Evolutionary conservation across 768 basidiomycete genomes (phyloP).

Genomic region (Termitomyces sp.): DNA sequence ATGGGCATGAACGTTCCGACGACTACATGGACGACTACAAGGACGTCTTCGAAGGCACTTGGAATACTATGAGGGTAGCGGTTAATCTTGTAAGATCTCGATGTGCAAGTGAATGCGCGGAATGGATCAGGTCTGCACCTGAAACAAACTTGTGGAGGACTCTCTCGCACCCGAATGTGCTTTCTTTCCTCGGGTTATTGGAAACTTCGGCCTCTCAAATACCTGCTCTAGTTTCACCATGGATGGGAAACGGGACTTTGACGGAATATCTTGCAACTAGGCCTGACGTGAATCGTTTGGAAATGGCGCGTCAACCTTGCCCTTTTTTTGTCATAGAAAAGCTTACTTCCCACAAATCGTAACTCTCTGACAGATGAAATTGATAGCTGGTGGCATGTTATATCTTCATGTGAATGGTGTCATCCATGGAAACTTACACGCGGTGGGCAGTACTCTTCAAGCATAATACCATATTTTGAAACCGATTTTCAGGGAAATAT

Average conservation of each 20-base stretch:
- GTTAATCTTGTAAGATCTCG: not conserved
- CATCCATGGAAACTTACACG: slow-evolving; percentile 5
- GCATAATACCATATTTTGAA: not conserved
- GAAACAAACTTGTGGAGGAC: not conserved
- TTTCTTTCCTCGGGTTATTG: not conserved
- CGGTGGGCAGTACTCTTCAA: not conserved
- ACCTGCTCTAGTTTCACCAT: slow-evolving; percentile 2
- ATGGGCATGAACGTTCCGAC: no score
- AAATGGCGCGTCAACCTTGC: not conserved
- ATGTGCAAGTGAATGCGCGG: no score
- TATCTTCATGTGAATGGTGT: slow-evolving; percentile 5
- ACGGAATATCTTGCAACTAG: not conserved
- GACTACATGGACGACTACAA: no score
- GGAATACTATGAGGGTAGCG: not conserved
- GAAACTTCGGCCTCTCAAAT: not conserved
- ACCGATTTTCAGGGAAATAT: slow-evolving; percentile 9
- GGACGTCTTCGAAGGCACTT: not conserved
- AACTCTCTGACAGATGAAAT: not conserved
- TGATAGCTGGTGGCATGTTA: not conserved
- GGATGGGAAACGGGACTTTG: slow-evolving; percentile 1
- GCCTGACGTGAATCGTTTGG: not conserved
- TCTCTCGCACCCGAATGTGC: not conserved
- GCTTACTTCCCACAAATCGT: not conserved
- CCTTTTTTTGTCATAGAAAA: not conserved
- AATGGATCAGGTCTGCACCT: not conserved